Evolutionary conservation across 2,329 filamentous ascomycete species (phyloP), one percentile per base, ranked within the genome.

Genomic region (Diaporthe nobilis): DNA sequence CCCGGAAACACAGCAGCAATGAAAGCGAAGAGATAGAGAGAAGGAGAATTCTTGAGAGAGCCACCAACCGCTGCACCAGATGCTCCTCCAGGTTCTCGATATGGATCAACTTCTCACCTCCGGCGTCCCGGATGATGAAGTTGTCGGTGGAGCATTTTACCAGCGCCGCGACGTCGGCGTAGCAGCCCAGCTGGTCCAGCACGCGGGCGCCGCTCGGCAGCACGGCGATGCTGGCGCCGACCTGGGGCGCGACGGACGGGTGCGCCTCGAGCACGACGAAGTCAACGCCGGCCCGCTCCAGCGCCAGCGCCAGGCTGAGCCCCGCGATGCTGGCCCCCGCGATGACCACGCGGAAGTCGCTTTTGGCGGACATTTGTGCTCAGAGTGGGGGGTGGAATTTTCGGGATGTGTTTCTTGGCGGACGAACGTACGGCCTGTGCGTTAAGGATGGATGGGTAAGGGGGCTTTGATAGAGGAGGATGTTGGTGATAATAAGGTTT

Each of bases 171-270:
- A 65, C 25, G 49, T 73, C 71, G 28, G 22, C 47, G 47, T 78
- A 85, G 49, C 83, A 77, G 0, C 87, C 88, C 0, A 91, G 79
- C 79, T 91, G 89, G 72, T 90, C 88, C 1, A 90, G 79, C 9
- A 90, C 86, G 0, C 85, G 82, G 5, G 81, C 76, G 0, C 86
- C 86, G 37, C 86, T 82, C 0, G 88, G 82, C 0, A 84, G 76
- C 0, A 90, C 77, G 2, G 83, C 87, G 47, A 91, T 87, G 5
- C 84, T 86, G 1, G 88, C 88, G 1, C 89, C 89, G 0, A 86
- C 81, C 37, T 85, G 81, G 0, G 88, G 87, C 0, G 85, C 85
- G 37, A 90, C 84, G 0, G 83, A 79, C 0, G 76, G 34, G 61
- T 86, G 81, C 0, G 81, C 80, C 77, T 91, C 89, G 0, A 91